phyloP scores from a whole-genome alignment of 768 basidiomycete species.

The Hypholoma fasciculare region DNA sequence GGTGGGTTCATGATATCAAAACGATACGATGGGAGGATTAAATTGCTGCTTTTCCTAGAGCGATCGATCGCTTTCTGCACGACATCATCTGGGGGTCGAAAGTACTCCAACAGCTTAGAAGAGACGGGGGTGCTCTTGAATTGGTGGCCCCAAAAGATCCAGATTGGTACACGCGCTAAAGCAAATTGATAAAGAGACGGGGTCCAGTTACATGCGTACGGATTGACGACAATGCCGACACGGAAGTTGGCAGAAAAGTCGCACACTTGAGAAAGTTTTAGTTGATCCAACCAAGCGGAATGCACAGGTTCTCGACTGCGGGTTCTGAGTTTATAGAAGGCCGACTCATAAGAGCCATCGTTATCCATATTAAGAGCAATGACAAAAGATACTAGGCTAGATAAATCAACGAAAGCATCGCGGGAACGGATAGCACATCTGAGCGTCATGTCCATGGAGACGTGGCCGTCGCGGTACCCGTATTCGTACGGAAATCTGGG shows the following conservation, averaged over 20 bases:
- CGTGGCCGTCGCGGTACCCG: background rate
- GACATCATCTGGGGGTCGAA: background rate
- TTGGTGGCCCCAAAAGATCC: slow-evolving; percentile 1
- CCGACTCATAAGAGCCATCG: background rate
- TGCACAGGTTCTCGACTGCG: background rate
- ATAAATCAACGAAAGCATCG: background rate
- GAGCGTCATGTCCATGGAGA: background rate
- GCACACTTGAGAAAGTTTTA: background rate
- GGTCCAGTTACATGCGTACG: background rate
- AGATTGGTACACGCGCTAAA: background rate
- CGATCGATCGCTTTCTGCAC: background rate
- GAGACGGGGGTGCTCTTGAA: background rate
- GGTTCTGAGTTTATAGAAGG: background rate
- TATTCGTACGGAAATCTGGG: background rate
- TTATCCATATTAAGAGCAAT: background rate
- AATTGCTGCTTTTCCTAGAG: background rate
- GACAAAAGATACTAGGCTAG: background rate
- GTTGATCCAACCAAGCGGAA: background rate
- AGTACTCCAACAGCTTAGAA: background rate
- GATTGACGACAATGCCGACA: background rate
- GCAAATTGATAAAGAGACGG: background rate
- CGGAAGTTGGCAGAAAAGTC: background rate
- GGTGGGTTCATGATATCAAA: background rate
- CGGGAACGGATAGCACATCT: background rate
- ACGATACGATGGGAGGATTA: background rate